Conservation (phyloP, 169 alveolate genomes). For the Plasmodium chabaudi region DNA sequence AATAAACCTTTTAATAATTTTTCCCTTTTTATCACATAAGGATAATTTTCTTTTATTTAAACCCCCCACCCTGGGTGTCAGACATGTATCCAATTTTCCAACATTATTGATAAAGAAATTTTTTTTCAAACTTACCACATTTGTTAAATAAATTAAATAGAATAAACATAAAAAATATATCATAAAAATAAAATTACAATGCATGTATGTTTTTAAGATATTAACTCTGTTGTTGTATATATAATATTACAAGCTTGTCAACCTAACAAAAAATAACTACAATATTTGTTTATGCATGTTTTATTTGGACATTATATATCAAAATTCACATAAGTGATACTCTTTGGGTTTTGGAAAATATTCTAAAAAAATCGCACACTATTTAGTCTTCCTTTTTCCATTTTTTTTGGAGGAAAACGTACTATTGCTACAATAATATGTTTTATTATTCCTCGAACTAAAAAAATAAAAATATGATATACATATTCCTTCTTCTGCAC, state of each 20-base stretch:
- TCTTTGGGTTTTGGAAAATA: no score
- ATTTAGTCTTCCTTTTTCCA: no score
- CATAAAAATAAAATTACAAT: not conserved
- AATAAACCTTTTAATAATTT: not conserved
- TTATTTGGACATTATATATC: no score
- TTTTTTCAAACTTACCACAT: constrained; percentile 11
- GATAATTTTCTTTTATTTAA: not conserved
- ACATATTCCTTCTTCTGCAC: no score
- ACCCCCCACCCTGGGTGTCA: not conserved
- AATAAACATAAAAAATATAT: not conserved
- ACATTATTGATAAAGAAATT: not conserved
- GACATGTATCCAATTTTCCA: not conserved
- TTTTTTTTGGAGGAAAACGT: no score
- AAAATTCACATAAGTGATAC: no score
- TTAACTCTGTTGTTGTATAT: not conserved
- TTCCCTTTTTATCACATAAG: not conserved
- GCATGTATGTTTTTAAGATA: constrained; percentile 6
- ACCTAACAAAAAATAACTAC: no score
- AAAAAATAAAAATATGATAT: no score
- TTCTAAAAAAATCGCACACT: no score
- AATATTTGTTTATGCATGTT: no score
- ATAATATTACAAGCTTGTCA: not conserved
- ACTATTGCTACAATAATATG: no score
- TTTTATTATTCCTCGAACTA: no score
- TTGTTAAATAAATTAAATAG: constrained; percentile 7